Evolutionary conservation across 2,329 filamentous ascomycete genomes (phyloP).

Genomic region (Apiospora marii): DNA sequence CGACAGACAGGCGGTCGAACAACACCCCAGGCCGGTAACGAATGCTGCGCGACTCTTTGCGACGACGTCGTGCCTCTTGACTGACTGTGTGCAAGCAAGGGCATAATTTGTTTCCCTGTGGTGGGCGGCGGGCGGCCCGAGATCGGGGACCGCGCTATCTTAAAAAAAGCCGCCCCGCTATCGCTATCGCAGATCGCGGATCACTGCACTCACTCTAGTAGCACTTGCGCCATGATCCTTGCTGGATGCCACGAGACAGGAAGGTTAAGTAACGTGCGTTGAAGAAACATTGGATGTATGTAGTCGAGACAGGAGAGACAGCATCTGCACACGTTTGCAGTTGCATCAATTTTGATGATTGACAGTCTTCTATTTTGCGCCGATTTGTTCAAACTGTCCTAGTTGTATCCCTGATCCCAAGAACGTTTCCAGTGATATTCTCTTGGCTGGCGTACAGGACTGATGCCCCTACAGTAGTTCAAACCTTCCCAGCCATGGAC

Average conservation of each 20-base stretch:
- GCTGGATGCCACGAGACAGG: not conserved
- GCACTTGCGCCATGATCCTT: slow-evolving; percentile 12
- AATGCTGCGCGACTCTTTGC: slow-evolving; percentile 9
- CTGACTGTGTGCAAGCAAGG: not conserved
- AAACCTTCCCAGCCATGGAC: not conserved
- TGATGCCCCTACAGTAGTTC: not conserved
- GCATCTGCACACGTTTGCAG: not conserved
- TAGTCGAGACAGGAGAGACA: not conserved
- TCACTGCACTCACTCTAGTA: slow-evolving; percentile 6
- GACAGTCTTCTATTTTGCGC: not conserved
- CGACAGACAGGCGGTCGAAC: not conserved
- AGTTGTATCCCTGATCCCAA: not conserved
- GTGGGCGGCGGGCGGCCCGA: slow-evolving; percentile 7
- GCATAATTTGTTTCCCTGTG: not conserved
- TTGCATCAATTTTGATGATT: not conserved
- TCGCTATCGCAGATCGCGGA: slow-evolving; percentile 4
- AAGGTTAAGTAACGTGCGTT: not conserved
- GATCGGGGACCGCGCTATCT: slow-evolving; percentile 11
- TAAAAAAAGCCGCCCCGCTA: not conserved
- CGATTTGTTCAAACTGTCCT: not conserved
- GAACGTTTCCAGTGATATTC: not conserved
- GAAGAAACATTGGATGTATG: not conserved
- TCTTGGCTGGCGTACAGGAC: not conserved
- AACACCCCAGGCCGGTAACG: not conserved
- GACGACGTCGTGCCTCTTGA: not conserved